Base-by-base conservation (phyloP, 495 filamentous ascomycete species). In the Penicillium roqueforti region DNA sequence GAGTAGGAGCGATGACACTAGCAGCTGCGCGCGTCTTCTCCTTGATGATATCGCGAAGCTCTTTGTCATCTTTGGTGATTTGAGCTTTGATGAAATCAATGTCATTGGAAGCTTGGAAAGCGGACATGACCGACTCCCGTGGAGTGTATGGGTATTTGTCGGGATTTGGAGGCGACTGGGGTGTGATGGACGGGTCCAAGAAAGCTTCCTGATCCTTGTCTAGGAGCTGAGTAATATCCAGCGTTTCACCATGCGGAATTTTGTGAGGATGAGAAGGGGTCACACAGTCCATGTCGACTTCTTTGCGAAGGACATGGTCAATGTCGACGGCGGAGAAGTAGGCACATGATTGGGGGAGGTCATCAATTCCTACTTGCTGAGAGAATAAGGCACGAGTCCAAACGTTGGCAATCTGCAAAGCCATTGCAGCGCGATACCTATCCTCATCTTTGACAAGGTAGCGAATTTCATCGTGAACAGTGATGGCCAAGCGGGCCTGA, bases 301-400 rank as follows among this genome's bases (percentile, higher is more conserved):
- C 93, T 67, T 98, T 98, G 32, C 93, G 86, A 14, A 98, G 79
- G 8, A 98, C 91, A 53, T 85, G 81, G 63, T 98, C 93, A 56
- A 98, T 89, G 61, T 98, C 93, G 18, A 98, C 83, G 1, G 93
- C 91, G 2, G 88, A 95, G 74, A 98, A 98, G 69, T 88, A 98
- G 19, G 93, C 93, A 61, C 91, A 96, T 4, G 85, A 83, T 66
- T 96, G 93, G 3, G 93, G 93, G 6, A 98, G 82, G 62, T 98
- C 95, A 54, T 95, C 74, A 58, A 97, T 98, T 37, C 93, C 93
- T 57, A 97, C 88, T 71, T 97, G 92, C 69, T 98, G 88, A 3
- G 87, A 85, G 66, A 98, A 98, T 86, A 97, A 95, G 53, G 90
- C 91, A 37, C 93, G 83, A 0, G 93, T 98, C 93, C 93, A 98